A percentile compares a stretch with the other conserved stretches of the same genome.
These are phyloP conservation scores for Hypoxylon fragiforme DNA, from an alignment of 495 filamentous ascomycete genomes.

Conservation along the genomic window DNA sequence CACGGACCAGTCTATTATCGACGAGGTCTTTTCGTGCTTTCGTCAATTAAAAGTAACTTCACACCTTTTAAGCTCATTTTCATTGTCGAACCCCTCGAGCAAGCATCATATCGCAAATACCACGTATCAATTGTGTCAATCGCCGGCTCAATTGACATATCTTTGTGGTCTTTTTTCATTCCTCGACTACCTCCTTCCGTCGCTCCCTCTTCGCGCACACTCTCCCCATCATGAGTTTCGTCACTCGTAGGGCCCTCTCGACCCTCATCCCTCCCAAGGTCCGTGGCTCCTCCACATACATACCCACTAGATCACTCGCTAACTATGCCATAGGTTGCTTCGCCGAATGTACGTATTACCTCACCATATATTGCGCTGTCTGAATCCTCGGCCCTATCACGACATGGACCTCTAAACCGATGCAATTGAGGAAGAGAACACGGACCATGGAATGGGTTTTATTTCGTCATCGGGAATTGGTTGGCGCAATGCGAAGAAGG, in stretches of 20 bases:
- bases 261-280: slow-evolving; percentile 99
- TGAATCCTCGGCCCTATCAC: slow-evolving; percentile 4
- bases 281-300: slow-evolving; percentile 38
- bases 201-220: slow-evolving; percentile 27
- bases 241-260: slow-evolving; percentile 85
- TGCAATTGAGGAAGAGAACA: background rate
- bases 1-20: slow-evolving; percentile 15
- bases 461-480: background rate
- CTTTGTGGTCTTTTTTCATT: slow-evolving; percentile 21
- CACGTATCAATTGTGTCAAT: slow-evolving; percentile 34
- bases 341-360: slow-evolving; percentile 77
- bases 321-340: slow-evolving; percentile 63
- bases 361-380: background rate
- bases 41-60: slow-evolving; percentile 21
- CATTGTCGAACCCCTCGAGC: slow-evolving; percentile 24
- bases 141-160: slow-evolving; percentile 28
- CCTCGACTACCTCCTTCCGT: too few species aligned
- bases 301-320: slow-evolving; percentile 34
- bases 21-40: slow-evolving; percentile 43
- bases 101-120: slow-evolving; percentile 29
- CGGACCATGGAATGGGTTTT: background rate
- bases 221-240: slow-evolving; percentile 82
- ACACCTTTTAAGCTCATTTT: slow-evolving; percentile 37
- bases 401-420: background rate
- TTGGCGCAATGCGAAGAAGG: background rate